phyloP scores from a whole-genome alignment of 2,329 filamentous ascomycete genomes.

The Cercospora nicotianae region DNA sequence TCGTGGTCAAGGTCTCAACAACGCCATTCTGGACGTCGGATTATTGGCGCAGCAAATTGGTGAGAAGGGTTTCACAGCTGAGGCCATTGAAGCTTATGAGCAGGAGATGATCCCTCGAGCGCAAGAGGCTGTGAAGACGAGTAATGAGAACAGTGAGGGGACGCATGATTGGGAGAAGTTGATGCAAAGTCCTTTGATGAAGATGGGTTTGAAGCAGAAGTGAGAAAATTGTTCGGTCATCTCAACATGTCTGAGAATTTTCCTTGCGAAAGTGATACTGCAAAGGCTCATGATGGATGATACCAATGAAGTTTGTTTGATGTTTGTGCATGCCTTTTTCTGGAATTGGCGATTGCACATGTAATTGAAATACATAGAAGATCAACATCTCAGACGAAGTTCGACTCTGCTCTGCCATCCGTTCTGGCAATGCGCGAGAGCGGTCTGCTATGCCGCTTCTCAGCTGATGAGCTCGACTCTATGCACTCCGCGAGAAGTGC shows the following conservation, averaged over 20 bases:
- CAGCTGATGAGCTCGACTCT: neutral
- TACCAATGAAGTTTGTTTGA: neutral
- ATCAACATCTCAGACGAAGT: neutral
- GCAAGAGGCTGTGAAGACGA: conserved; percentile 17
- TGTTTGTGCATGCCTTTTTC: neutral
- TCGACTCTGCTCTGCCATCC: neutral
- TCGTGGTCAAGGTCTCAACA: conserved; percentile 51
- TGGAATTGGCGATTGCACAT: neutral
- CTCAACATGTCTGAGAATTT: no score
- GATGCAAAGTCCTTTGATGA: conserved; percentile 24
- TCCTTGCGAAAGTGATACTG: no score
- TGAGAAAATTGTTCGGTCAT: neutral
- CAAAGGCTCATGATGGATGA: neutral
- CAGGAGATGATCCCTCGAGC: conserved; percentile 24
- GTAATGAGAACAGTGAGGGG: conserved; percentile 21
- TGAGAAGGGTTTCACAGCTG: conserved; percentile 12
- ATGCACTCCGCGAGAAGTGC: neutral
- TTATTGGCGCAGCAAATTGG: conserved; percentile 20
- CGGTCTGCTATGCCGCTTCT: neutral
- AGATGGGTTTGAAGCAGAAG: conserved; percentile 23
- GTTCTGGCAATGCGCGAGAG: neutral
- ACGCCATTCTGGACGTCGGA: conserved; percentile 44
- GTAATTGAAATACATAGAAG: neutral
- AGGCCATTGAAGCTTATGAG: conserved; percentile 21
- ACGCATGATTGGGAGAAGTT: conserved; percentile 24